These are phyloP conservation scores for Taphrina betulina DNA, from an alignment of 1,139 yeast species.

Conservation along the genomic window DNA sequence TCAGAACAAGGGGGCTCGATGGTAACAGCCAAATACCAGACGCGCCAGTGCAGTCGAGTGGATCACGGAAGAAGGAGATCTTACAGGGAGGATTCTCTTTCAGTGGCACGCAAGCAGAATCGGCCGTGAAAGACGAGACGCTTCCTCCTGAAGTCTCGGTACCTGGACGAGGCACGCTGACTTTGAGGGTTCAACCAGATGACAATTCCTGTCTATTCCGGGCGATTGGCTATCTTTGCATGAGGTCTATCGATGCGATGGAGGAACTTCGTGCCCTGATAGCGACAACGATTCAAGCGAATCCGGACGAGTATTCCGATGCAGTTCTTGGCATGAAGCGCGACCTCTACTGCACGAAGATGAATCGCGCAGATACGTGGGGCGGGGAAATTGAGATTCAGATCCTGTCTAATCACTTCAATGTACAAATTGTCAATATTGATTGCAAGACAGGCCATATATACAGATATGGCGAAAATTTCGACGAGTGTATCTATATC, in stretches of 20 bases:
- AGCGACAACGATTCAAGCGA: slow-evolving; percentile 49
- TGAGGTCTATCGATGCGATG: slow-evolving; percentile 41
- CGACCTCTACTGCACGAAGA: slow-evolving; percentile 62
- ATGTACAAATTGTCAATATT: slow-evolving; percentile 58
- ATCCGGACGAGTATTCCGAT: slow-evolving; percentile 55
- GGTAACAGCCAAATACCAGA: not conserved
- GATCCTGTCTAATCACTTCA: slow-evolving; percentile 58
- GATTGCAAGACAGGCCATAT: slow-evolving; percentile 66
- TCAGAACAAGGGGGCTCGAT: too few species aligned
- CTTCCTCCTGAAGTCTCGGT: slow-evolving; percentile 16
- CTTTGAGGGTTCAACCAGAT: slow-evolving; percentile 65
- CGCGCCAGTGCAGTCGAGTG: not conserved
- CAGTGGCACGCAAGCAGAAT: not conserved
- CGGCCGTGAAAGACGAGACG: not conserved
- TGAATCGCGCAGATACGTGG: slow-evolving; percentile 63
- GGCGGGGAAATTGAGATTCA: slow-evolving; percentile 84
- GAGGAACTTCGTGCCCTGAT: slow-evolving; percentile 53
- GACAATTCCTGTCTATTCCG: slow-evolving; percentile 80
- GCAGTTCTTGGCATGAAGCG: slow-evolving; percentile 60
- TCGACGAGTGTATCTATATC: slow-evolving; percentile 51
- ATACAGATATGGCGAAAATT: slow-evolving; percentile 54
- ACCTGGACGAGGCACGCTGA: slow-evolving; percentile 42
- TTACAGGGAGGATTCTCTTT: slow-evolving; percentile 4
- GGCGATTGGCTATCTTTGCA: slow-evolving; percentile 54
- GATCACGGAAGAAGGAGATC: slow-evolving; percentile 3